Conservation (phyloP, 2,329 filamentous ascomycete species). For the Neocucurbitaria cava region DNA sequence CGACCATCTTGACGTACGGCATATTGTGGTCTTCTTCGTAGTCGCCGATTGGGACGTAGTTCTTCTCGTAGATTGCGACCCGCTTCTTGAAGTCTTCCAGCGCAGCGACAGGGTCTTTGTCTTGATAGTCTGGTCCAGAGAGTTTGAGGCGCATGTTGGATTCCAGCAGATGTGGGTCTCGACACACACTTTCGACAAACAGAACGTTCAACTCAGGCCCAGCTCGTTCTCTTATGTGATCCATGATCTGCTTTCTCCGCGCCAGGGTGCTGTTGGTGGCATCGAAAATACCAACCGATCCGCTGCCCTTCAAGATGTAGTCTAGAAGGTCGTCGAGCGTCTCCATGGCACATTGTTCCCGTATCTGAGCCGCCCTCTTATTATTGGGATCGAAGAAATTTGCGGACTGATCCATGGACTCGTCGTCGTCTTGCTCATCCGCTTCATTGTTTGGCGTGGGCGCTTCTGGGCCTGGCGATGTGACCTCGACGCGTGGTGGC, state of each 20-base stretch:
- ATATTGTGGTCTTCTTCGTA: slow-evolving; percentile 90
- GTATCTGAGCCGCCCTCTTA: slow-evolving; percentile 77
- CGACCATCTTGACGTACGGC: slow-evolving; percentile 97
- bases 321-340: slow-evolving; percentile 91
- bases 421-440: slow-evolving; percentile 47
- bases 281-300: slow-evolving; percentile 93
- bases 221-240: slow-evolving; percentile 81
- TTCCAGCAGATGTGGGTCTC: slow-evolving; percentile 83
- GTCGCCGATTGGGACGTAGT: slow-evolving; percentile 87
- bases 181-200: slow-evolving; percentile 93
- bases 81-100: slow-evolving; percentile 91
- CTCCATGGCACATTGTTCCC: slow-evolving; percentile 90
- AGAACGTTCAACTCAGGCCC: slow-evolving; percentile 86
- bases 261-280: slow-evolving; percentile 95
- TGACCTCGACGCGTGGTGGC: slow-evolving; percentile 41
- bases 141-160: slow-evolving; percentile 98
- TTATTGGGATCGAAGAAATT: slow-evolving; percentile 95
- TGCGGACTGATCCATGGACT: slow-evolving; percentile 83
- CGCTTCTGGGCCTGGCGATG: slow-evolving; percentile 40
- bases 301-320: slow-evolving; percentile 81
- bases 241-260: slow-evolving; percentile 81
- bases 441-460: slow-evolving; percentile 26
- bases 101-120: slow-evolving; percentile 86
- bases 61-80: slow-evolving; percentile 91
- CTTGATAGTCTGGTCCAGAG: slow-evolving; percentile 93